phyloP scores from a whole-genome alignment of 768 basidiomycete species.

The Lactarius hatsudake region DNA sequence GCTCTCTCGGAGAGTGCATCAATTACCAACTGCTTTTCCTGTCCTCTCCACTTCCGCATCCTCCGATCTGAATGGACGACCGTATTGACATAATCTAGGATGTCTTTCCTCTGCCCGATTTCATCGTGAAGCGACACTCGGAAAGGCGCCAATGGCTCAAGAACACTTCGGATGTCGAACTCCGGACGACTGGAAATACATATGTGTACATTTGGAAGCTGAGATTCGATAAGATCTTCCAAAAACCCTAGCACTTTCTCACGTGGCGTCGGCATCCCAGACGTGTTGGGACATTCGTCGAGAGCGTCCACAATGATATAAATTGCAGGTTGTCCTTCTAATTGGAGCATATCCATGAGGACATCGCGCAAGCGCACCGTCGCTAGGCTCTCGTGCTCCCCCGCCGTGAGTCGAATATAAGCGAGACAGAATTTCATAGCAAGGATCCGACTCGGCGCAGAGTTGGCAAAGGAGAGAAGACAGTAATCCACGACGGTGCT shows the following conservation, averaged over 20 bases:
- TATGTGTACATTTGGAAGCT: background rate
- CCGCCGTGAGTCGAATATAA: too few relatives aligned
- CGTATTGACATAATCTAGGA: background rate
- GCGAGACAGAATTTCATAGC: too few relatives aligned
- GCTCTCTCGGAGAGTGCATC: background rate
- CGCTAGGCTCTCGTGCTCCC: background rate
- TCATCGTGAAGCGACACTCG: background rate
- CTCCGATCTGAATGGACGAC: background rate
- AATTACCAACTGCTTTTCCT: background rate
- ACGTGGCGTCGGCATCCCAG: background rate
- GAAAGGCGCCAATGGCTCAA: background rate
- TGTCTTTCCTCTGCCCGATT: background rate
- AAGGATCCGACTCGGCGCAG: too few relatives aligned
- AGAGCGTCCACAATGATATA: background rate
- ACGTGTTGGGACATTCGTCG: background rate
- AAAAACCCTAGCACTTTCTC: background rate
- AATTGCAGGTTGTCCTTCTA: background rate
- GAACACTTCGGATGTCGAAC: background rate
- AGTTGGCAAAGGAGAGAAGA: too few relatives aligned
- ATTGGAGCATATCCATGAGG: background rate
- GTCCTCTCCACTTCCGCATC: background rate
- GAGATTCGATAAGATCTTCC: background rate
- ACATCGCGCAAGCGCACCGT: background rate
- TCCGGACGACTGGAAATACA: background rate
- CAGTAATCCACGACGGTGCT: background rate